Evolutionary conservation across 441 rosid genomes (phyloP).

Genomic region (Adansonia rubrostipa): DNA sequence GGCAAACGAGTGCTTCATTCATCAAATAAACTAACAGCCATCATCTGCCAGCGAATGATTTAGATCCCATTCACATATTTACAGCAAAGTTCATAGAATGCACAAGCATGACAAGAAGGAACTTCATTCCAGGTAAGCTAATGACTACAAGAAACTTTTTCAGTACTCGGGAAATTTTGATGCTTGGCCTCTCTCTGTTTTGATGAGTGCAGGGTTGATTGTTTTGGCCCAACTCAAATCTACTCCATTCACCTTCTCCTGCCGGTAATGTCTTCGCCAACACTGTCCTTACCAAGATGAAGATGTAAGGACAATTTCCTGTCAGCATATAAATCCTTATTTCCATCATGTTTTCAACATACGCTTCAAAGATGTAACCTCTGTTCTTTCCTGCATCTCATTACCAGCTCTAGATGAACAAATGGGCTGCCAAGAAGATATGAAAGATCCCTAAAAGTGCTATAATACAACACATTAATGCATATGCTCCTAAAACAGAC

Average conservation of each 20-base stretch:
- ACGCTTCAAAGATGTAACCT: not conserved
- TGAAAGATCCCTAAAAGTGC: not conserved
- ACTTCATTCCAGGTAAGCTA: not conserved
- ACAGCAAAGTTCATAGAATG: not conserved
- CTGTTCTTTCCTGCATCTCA: not conserved
- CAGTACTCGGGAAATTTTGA: not conserved
- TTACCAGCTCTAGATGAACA: not conserved
- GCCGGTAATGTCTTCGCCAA: not conserved
- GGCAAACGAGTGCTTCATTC: not conserved
- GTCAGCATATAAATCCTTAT: not conserved
- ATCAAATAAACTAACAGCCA: not conserved
- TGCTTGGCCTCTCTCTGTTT: not conserved
- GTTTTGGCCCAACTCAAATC: not conserved
- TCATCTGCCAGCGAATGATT: not conserved
- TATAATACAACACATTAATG: not conserved
- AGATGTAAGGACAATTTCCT: not conserved
- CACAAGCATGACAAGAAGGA: not conserved
- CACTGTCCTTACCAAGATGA: not conserved
- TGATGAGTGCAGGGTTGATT: not conserved
- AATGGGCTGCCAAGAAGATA: not conserved
- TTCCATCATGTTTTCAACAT: not conserved
- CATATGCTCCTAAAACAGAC: slow-evolving; percentile 10
- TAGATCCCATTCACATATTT: not conserved
- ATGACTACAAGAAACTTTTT: not conserved
- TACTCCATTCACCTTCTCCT: not conserved